Evolutionary conservation across 805 yeast species (phyloP), one percentile per base, ranked within the genome.

Genomic region (Metschnikowia aberdeeniae): DNA sequence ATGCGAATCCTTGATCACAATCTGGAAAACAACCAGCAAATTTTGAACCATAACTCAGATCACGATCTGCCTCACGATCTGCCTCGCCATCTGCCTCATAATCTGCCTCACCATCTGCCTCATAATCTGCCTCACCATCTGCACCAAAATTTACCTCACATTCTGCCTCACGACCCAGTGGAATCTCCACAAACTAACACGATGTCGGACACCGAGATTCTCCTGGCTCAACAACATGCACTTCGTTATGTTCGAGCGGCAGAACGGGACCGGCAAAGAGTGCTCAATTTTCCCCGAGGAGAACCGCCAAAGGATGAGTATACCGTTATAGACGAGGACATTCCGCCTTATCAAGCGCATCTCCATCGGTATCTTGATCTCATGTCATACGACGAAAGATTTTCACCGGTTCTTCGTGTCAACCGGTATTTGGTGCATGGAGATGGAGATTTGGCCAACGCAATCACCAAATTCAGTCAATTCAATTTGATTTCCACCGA

Each of bases 401-500:
- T 54, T 44, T 40, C 56, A 8, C 63, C 63, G 2, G 51, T 55
- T 17, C 52, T 59, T 12, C 44, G 63, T 10, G 55, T 60, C 29
- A 60, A 59, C 44, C 50, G 59, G n/a, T 39, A 45, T 20, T 44
- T 59, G 40, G 52, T 60, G 13, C 51, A 37, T 24, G 50, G 52
- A 10, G 61, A 58, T 7, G 37, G 35, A 8, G 52, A 50, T 12
- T 43, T 60, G 22, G 42, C 36, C 11, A 45, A 42, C n/a, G 56
- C 61, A 13, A 61, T 62, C 13, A 34, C 50, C 26, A 53, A 53
- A 34, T 53, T 62, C 42, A 42, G 43, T 20, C 46, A 47, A 14
- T 57, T 52, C 35, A 55, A 57, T 34, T 52, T 60, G 32, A 52
- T 61, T 28, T 64, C 67, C 5, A 47, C 61, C 7, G 47, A 62